phyloP scores from a whole-genome alignment of 192 early-diverging fungal species.

The Umbelopsis sp. region DNA sequence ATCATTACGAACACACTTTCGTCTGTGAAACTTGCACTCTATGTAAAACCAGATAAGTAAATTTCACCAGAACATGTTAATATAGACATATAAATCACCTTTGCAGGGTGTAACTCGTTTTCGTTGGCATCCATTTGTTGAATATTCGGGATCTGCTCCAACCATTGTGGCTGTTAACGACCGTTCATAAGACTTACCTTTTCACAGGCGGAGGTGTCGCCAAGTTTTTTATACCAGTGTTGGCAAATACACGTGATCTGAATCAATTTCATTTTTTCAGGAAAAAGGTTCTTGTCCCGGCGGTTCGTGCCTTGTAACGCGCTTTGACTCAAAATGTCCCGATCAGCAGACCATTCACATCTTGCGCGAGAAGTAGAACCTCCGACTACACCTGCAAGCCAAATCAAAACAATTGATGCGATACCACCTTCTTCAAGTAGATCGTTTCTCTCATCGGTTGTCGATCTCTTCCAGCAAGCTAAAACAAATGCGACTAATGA shows the following conservation, averaged over 20 bases:
- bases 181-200: no score
- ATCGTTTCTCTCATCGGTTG: conserved; percentile 4
- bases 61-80: not conserved
- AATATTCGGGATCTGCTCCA: no score
- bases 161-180: no score
- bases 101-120: not conserved
- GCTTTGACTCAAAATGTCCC: conserved; percentile 18
- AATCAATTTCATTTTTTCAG: not conserved
- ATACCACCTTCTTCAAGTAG: not conserved
- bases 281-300: not conserved
- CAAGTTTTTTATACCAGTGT: no score
- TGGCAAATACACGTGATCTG: not conserved
- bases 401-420: not conserved
- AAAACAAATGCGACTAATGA: conserved; percentile 7
- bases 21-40: conserved; percentile 14
- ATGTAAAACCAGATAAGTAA: no score
- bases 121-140: no score
- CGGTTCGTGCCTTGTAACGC: not conserved
- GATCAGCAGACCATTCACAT: not conserved
- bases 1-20: not conserved
- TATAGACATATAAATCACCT: not conserved
- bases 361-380: not conserved
- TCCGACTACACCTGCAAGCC: not conserved
- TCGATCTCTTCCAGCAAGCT: conserved; percentile 2
- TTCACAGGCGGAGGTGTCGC: no score